phyloP scores from a whole-genome alignment of 2,329 filamentous ascomycete species.

The Alternaria brassicicola region DNA sequence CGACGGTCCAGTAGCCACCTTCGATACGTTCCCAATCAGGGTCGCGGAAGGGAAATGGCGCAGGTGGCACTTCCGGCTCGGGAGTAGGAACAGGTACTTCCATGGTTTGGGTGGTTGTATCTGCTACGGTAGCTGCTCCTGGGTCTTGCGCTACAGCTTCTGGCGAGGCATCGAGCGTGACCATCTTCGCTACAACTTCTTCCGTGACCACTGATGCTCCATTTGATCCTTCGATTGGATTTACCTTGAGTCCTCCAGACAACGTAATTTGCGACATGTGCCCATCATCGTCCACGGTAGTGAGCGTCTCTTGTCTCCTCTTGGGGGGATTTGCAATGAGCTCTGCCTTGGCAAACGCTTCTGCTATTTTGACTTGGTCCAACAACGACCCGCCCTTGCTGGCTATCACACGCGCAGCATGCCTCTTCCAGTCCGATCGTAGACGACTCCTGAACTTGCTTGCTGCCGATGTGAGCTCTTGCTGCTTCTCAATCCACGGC shows the following conservation, averaged over 20 bases:
- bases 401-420: constrained; percentile 79
- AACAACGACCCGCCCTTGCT: constrained; percentile 76
- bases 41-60: constrained; percentile 73
- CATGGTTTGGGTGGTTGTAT: constrained; percentile 22
- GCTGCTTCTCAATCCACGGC: constrained; percentile 98
- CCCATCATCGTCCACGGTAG: constrained; percentile 52
- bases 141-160: constrained; percentile 4
- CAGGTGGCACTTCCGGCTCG: constrained; percentile 45
- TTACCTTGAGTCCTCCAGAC: constrained; percentile 51
- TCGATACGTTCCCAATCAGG: constrained; percentile 76
- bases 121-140: background rate
- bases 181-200: constrained; percentile 35
- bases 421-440: constrained; percentile 81
- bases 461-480: constrained; percentile 76
- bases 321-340: constrained; percentile 64
- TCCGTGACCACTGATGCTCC: constrained; percentile 28
- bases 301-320: constrained; percentile 53
- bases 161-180: constrained; percentile 18
- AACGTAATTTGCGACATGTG: constrained; percentile 57
- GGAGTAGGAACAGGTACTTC: constrained; percentile 14
- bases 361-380: constrained; percentile 73
- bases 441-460: constrained; percentile 75
- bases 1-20: constrained; percentile 73
- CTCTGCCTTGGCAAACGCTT: constrained; percentile 78
- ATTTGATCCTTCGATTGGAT: constrained; percentile 16